Evolutionary conservation across 2,329 filamentous ascomycete species (phyloP).

Genomic region (Alternaria brassicae): DNA sequence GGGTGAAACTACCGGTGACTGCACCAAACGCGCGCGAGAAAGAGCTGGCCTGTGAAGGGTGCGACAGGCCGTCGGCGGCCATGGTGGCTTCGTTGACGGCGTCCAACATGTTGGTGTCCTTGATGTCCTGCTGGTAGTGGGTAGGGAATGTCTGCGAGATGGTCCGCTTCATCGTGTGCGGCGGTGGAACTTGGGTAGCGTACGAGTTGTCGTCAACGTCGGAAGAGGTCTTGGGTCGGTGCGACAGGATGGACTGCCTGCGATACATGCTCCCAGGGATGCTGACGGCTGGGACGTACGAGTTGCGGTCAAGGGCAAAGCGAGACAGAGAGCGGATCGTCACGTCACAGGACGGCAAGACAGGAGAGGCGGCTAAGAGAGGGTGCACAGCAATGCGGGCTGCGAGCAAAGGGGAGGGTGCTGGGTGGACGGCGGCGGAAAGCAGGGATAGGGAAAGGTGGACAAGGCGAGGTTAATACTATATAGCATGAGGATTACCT

Average conservation of each 20-base stretch:
- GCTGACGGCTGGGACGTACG: conserved; percentile 17
- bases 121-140: conserved; percentile 29
- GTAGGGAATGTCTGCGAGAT: conserved; percentile 49
- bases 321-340: conserved; percentile 6
- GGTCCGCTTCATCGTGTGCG: conserved; percentile 46
- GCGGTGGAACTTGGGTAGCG: conserved; percentile 18
- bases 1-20: conserved; percentile 39
- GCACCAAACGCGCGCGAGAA: conserved; percentile 41
- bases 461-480: conserved; percentile 10
- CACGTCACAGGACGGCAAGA: neutral
- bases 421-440: neutral
- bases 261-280: conserved; percentile 45
- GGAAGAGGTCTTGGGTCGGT: conserved; percentile 53
- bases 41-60: conserved; percentile 36
- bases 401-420: conserved; percentile 12
- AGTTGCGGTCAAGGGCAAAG: conserved; percentile 9
- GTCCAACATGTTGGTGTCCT: conserved; percentile 36
- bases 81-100: conserved; percentile 40
- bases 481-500: conserved; percentile 13
- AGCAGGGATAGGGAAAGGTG: conserved; percentile 14
- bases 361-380: conserved; percentile 9
- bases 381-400: conserved; percentile 19
- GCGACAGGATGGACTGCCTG: conserved; percentile 45
- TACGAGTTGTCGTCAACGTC: conserved; percentile 47
- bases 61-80: conserved; percentile 20